Conservation (phyloP, 768 basidiomycete genomes). For the Amanita exitialis region DNA sequence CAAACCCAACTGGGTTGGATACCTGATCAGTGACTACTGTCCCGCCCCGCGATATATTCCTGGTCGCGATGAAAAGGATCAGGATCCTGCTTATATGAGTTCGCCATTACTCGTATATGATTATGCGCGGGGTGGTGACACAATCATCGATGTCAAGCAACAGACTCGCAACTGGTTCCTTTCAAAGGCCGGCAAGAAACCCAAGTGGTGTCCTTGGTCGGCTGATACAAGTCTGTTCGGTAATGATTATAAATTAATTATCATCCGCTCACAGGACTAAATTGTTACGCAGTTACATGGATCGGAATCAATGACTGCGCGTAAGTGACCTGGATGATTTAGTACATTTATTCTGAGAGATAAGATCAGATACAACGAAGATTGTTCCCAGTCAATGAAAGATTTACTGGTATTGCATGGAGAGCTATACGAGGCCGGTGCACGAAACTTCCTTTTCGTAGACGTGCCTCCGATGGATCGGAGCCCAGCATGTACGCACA, state of each 20-base stretch:
- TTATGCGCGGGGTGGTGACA: conserved; percentile 47
- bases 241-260: conserved; percentile 14
- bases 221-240: conserved; percentile 35
- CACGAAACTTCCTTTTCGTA: conserved; percentile 47
- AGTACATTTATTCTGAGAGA: not conserved
- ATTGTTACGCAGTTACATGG: conserved; percentile 39
- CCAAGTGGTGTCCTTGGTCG: conserved; percentile 30
- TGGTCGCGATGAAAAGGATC: conserved; percentile 15
- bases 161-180: conserved; percentile 33
- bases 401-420: conserved; percentile 36
- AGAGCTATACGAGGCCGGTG: conserved; percentile 36
- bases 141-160: conserved; percentile 26
- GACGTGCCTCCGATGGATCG: conserved; percentile 47
- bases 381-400: conserved; percentile 17
- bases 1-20: conserved; percentile 54
- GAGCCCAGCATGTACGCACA: conserved; percentile 36
- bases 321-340: conserved; percentile 18
- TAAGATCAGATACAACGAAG: conserved; percentile 11
- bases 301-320: conserved; percentile 61
- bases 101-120: conserved; percentile 41
- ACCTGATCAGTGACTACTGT: conserved; percentile 35
- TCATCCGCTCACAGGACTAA: not conserved
- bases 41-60: conserved; percentile 26
- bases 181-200: conserved; percentile 23
- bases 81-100: conserved; percentile 16